Base-by-base conservation (phyloP, 768 basidiomycete genomes). In the Rhizopogon sp. region DNA sequence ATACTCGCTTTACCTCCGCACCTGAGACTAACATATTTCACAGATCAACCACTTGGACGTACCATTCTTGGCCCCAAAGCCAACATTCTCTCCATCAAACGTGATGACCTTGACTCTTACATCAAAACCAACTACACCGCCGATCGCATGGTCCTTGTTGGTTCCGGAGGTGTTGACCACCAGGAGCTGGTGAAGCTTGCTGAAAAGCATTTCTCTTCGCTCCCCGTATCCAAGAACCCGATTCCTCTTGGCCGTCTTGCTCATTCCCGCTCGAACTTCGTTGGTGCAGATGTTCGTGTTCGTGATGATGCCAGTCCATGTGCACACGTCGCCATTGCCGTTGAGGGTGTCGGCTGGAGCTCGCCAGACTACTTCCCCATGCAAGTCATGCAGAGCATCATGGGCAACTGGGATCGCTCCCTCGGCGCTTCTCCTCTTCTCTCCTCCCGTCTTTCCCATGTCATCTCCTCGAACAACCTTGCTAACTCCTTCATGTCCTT, bases 401-500 rank as follows among this genome's bases (percentile, higher is more conserved):
- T 98, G 74, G 97, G 97, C 59, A 99, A 98, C 83, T 99, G 97
- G 97, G 96, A 99, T 70, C 85, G 97, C 62, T 90, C 89, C 45
- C 85, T 98, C 63, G 97, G 96, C 63, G 84, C 93, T 46, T 87
- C 92, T 3, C 81, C 92, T 22, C 79, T 97, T 52, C 84, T 96
- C 59, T 93, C 91, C 57, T 97, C 93, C 50, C 85, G 88, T 50
- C 86, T 99, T 53, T 90, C 90, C 25, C 89, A 95, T 72, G 88
- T 93, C 71, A 80, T 98, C 64, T 90, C 93, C 39, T 78, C 81
- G 52, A 87, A 98, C 82, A 90, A 92, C 79, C 92, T 98, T 68
- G 97, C 97, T 66, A 99, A 98, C 79, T 93, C 89, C 56, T 99
- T 90, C 88, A 96, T 98, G 92, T 92, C 90, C 52, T 99, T 98